Evolutionary conservation across 1,139 yeast species (phyloP), one percentile per base, ranked within the genome.

Genomic region (Pichia cactophila): DNA sequence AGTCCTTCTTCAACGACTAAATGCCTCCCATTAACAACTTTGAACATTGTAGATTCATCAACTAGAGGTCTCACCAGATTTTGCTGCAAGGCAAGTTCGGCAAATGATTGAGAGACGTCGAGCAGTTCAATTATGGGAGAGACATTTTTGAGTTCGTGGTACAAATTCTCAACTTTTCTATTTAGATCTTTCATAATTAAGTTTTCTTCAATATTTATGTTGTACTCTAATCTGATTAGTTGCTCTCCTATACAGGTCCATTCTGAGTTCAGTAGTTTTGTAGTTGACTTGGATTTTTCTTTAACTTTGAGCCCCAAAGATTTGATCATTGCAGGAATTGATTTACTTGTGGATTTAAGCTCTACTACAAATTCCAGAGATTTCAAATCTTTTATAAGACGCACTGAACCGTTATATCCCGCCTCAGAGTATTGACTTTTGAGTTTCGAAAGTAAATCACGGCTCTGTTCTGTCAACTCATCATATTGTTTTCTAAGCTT

Each of bases 1-100:
- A 92, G 66, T 1, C 95, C 85, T 4, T 82, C 77, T 61, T 92
- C 97, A 1, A 92, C 98, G 12, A 88, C 89, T n/a, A 86, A 64
- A 64, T 92, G 97, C 26, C 97, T 72, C 0, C 97, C 97, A 7
- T 71, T 73, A 2, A 61, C 57, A 9, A 83, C 72, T 2, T 70
- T 66, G n/a, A 83, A 64, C 14, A 62, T 69, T 29, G 67, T 66
- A 1, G 73, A 61, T n/a, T 74, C 64, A 41, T 75, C 75, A 40
- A 90, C 66, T n/a, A 60, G 68, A 0, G 98, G 98, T 48, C 88
- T 70, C 0, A 75, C 78, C 48, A 89, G 70, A 31, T 77, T 68
- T 50, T 76, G 75, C 56, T 87, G 95, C 26, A 68, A 64, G 0
- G 97, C 83, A 6, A 90, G 64, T 1, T 69, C 67, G 0, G 96